phyloP scores from a whole-genome alignment of 2,329 filamentous ascomycete genomes.

The Diaporthe eres region DNA sequence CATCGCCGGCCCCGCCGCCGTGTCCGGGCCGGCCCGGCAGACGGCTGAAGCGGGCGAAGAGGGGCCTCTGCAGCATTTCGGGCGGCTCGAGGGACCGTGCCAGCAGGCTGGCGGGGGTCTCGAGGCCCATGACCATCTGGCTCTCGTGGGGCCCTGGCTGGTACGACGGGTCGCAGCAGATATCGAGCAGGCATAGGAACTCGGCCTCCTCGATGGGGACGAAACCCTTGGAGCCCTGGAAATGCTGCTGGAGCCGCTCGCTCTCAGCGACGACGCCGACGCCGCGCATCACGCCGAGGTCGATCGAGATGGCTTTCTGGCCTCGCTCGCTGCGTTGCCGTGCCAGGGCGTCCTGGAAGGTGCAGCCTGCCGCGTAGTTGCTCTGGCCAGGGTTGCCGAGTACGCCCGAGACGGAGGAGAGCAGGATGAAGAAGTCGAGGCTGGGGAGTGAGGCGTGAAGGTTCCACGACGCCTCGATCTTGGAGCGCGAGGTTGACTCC shows the following conservation, averaged over 20 bases:
- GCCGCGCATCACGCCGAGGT: conserved; percentile 46
- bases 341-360: conserved; percentile 51
- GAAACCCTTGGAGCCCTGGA: conserved; percentile 40
- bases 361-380: conserved; percentile 51
- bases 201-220: conserved; percentile 46
- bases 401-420: conserved; percentile 47
- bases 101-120: conserved; percentile 43
- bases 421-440: conserved; percentile 51
- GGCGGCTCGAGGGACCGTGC: conserved; percentile 31
- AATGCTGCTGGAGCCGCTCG: conserved; percentile 31
- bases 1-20: not conserved
- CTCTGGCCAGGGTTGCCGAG: conserved; percentile 45
- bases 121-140: conserved; percentile 43
- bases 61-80: conserved; percentile 34
- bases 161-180: conserved; percentile 40
- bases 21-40: not conserved
- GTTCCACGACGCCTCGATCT: conserved; percentile 39
- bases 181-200: conserved; percentile 43
- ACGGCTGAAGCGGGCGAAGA: conserved; percentile 38
- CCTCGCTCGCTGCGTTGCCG: conserved; percentile 41
- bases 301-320: conserved; percentile 40
- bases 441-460: conserved; percentile 44
- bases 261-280: conserved; percentile 46
- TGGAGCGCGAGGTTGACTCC: conserved; percentile 36
- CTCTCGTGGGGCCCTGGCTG: not conserved